phyloP scores from a whole-genome alignment of 1,139 yeast species.

The Hanseniaspora sp. region DNA sequence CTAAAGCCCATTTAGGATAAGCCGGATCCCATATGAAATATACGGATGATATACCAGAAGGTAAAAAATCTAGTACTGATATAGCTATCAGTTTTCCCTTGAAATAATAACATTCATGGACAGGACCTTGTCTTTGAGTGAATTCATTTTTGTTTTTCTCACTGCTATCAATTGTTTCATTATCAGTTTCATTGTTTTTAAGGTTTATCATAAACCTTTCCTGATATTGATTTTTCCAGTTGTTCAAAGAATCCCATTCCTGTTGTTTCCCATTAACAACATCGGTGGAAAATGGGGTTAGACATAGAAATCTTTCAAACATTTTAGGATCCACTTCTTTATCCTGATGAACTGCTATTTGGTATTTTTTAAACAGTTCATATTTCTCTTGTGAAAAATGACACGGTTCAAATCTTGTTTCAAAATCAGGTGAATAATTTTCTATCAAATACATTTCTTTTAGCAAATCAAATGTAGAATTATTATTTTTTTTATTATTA shows the following conservation, averaged over 20 bases:
- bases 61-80: constrained; percentile 68
- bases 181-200: not conserved
- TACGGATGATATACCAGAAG: constrained; percentile 68
- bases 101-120: constrained; percentile 68
- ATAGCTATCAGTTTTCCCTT: constrained; percentile 59
- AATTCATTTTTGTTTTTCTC: constrained; percentile 15
- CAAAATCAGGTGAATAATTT: constrained; percentile 31
- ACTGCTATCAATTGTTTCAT: constrained; percentile 14
- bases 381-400: constrained; percentile 50
- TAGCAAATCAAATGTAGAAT: constrained; percentile 29
- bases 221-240: constrained; percentile 26
- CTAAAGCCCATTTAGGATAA: constrained; percentile 56
- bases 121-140: constrained; percentile 35
- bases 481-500: constrained; percentile 1
- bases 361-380: constrained; percentile 58
- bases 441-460: constrained; percentile 28
- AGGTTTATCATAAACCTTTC: constrained; percentile 3
- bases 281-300: constrained; percentile 43
- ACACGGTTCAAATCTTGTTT: constrained; percentile 46
- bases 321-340: constrained; percentile 37
- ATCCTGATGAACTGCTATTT: constrained; percentile 57
- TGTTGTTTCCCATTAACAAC: constrained; percentile 26
- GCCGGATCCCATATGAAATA: constrained; percentile 87
- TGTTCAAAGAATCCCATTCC: constrained; percentile 29
- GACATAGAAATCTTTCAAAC: constrained; percentile 59